Percentiles rank a stretch among this genome's conserved stretches.
Conservation (phyloP, 176 grass and related monocot genomes). For the Saccharum spontaneum region DNA sequence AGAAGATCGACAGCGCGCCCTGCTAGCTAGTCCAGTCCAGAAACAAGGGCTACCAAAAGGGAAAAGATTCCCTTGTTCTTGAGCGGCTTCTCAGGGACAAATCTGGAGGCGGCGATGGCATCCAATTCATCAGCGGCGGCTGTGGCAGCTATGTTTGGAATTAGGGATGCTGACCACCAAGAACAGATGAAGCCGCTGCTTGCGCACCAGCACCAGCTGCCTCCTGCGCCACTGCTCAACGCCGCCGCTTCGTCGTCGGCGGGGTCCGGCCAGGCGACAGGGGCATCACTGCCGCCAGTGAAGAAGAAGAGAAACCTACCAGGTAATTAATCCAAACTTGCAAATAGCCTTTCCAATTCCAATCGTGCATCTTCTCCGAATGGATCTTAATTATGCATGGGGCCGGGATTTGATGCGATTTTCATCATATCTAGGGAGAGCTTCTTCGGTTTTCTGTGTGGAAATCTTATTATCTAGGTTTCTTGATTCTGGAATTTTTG, state of each 20-base stretch:
- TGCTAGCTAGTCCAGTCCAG: slow-evolving; percentile 15
- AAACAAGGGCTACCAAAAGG: slow-evolving; percentile 18
- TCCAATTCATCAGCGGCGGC: slow-evolving; percentile 73
- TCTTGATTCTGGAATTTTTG: slow-evolving; percentile 22
- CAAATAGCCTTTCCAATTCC: slow-evolving; percentile 32
- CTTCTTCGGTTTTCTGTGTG: slow-evolving; percentile 4
- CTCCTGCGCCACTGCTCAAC: slow-evolving; percentile 4
- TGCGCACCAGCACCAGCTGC: slow-evolving; percentile 36
- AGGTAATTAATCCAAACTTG: slow-evolving; percentile 51
- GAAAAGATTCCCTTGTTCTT: slow-evolving; percentile 25
- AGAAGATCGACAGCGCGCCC: neutral
- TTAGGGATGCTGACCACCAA: slow-evolving; percentile 71
- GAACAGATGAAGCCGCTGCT: slow-evolving; percentile 68
- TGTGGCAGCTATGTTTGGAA: slow-evolving; percentile 59
- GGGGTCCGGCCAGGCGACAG: neutral
- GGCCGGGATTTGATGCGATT: slow-evolving; percentile 7
- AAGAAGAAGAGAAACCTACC: slow-evolving; percentile 97
- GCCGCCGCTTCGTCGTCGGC: slow-evolving; percentile 28
- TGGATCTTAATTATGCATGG: neutral
- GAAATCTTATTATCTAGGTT: slow-evolving; percentile 23
- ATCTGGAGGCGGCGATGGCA: slow-evolving; percentile 63
- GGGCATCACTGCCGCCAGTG: slow-evolving; percentile 40
- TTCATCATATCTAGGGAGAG: neutral
- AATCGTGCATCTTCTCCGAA: slow-evolving; percentile 27
- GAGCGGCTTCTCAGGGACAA: slow-evolving; percentile 6